A percentile compares a stretch with the other conserved stretches of the same genome.
These are phyloP conservation scores for Pythium apleroticum DNA, from an alignment of 352 stramenopile genomes.

Conservation along the genomic window DNA sequence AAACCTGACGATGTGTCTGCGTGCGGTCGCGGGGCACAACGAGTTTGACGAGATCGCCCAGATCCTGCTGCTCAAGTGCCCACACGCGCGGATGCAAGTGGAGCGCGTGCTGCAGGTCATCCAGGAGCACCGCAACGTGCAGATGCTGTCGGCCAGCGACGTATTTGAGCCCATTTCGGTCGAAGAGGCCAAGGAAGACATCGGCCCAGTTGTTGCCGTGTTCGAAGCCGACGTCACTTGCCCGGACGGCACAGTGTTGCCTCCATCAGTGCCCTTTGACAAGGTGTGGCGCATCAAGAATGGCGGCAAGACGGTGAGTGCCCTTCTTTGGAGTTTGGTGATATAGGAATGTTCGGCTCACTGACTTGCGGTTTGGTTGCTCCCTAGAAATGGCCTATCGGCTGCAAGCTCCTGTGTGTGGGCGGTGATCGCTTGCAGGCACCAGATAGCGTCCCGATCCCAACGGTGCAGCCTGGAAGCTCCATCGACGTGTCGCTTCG, in stretches of 20 bases:
- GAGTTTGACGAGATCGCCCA: conserved; percentile 75
- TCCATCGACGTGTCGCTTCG: conserved; percentile 75
- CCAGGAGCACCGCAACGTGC: conserved; percentile 65
- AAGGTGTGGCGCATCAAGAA: conserved; percentile 90
- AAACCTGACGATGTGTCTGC: conserved; percentile 55
- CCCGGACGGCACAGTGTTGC: conserved; percentile 77
- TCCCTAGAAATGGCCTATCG: conserved; percentile 65
- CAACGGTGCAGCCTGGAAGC: conserved; percentile 60
- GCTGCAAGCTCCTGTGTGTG: conserved; percentile 66
- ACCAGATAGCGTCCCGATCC: conserved; percentile 69
- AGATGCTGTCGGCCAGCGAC: conserved; percentile 69
- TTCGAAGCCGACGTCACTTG: conserved; percentile 89
- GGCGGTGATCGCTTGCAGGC: conserved; percentile 76
- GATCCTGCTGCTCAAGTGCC: conserved; percentile 74
- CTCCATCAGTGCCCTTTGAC: conserved; percentile 65
- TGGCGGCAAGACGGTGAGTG: conserved; percentile 46
- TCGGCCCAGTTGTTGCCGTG: conserved; percentile 65
- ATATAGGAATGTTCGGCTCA: background rate
- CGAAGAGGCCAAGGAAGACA: conserved; percentile 71
- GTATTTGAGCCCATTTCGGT: conserved; percentile 71
- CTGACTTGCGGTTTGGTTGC: background rate
- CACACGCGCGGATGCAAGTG: conserved; percentile 66
- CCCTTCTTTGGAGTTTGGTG: background rate
- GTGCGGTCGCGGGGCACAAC: conserved; percentile 42
- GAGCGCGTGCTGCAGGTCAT: conserved; percentile 74